Base-by-base conservation (phyloP, 1,284 basidiomycete species). In the Gomphus bonarii region DNA sequence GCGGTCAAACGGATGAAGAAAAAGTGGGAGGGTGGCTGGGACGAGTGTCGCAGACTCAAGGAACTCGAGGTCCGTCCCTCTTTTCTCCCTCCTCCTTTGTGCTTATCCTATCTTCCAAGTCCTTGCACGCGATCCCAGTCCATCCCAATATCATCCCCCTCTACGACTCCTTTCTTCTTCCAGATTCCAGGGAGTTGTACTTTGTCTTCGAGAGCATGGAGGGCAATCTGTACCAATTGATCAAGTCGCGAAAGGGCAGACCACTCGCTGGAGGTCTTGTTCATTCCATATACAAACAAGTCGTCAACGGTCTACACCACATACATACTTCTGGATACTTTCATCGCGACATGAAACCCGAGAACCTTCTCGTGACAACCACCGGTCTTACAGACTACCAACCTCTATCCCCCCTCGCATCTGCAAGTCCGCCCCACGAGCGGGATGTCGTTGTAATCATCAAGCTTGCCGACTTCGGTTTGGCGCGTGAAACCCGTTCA, bases 151-250 rank as follows among this genome's bases (percentile, higher is more conserved):
- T 98, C 73, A 98, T 99, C 69, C 95, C 97, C 54, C 80, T 99
- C 61, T 99, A 99, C 77, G 97, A 99, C 72, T 95, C 94, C 66
- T 99, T 98, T 74, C 88, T 98, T 64, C 84, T 95, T 50, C 95
- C 95, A 1, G 80, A 84, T 61, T 84, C 91, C 56, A 91, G 90
- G 70, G 94, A 99, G 73, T 89, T 99, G 64, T 97, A 98, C 73
- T 98, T 99, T 68, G 97, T 99, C 54, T 99, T 99, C 71, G 97
- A 99, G 73, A 95, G 94, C 69, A 99, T 99, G 97, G 97, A 99
- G 72, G 97, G 97, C 65, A 99, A 99, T 72, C 82, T 99, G 58
- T 99, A 97, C 72, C 97, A 99, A 72, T 88, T 99, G 72, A 97
- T 97, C 72, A 98, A 97, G 75, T 87, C 95, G 35, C 85, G 97